These are phyloP conservation scores for Kazachstania africana DNA, from an alignment of 805 yeast genomes.

Conservation along the genomic window DNA sequence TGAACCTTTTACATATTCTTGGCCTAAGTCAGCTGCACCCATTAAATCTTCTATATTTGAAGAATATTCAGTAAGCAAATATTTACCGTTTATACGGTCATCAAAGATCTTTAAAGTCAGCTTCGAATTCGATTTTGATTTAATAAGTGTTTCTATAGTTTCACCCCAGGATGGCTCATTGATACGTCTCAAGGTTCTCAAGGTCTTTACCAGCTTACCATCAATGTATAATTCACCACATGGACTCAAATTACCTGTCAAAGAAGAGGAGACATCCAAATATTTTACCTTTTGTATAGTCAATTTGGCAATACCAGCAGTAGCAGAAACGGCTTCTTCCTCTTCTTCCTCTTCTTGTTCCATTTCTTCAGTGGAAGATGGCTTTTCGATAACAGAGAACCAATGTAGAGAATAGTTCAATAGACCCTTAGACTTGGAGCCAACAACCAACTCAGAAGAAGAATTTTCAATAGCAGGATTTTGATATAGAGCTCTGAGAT, in stretches of 20 bases:
- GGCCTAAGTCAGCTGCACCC: slow-evolving; percentile 32
- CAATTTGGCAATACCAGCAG: slow-evolving; percentile 63
- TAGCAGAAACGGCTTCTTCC: slow-evolving; percentile 29
- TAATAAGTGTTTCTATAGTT: slow-evolving; percentile 46
- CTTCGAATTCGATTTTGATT: slow-evolving; percentile 45
- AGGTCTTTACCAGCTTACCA: slow-evolving; percentile 40
- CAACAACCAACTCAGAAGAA: slow-evolving; percentile 25
- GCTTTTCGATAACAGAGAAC: slow-evolving; percentile 25
- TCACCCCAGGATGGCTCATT: slow-evolving; percentile 70
- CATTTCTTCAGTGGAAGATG: slow-evolving; percentile 9
- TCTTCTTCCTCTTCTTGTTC: slow-evolving; percentile 6
- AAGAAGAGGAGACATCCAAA: slow-evolving; percentile 40
- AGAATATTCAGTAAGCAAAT: slow-evolving; percentile 39
- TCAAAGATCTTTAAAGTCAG: slow-evolving; percentile 51
- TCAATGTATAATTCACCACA: slow-evolving; percentile 57
- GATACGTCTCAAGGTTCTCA: slow-evolving; percentile 51
- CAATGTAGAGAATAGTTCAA: slow-evolving; percentile 43
- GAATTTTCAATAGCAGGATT: slow-evolving; percentile 24
- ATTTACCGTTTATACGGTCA: slow-evolving; percentile 35
- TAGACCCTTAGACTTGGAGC: slow-evolving; percentile 42
- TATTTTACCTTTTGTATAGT: slow-evolving; percentile 48
- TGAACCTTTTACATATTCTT: slow-evolving; percentile 35
- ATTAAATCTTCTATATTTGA: slow-evolving; percentile 39
- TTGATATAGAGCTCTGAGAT: slow-evolving; percentile 50
- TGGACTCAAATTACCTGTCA: slow-evolving; percentile 40